Base-by-base conservation (phyloP, 495 filamentous ascomycete genomes). In the Penicillium taxi region DNA sequence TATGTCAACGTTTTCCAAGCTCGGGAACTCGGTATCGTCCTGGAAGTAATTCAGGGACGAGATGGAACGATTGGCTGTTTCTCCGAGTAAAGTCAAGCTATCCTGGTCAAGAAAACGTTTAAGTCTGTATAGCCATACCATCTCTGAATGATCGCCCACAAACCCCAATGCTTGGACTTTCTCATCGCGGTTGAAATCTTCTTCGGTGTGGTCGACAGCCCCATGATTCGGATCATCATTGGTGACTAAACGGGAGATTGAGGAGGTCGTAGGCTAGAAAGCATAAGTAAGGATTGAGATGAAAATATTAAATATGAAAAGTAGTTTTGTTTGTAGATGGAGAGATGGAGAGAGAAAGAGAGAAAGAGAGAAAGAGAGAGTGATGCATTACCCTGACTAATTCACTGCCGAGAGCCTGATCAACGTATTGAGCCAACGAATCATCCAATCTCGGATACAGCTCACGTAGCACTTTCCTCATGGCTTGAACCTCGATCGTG, bases 71-170 rank as follows among this genome's bases (percentile, higher is more conserved):
- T 56, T 49, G 24, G 37, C 19, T 3, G 14, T 31, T 18, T 62
- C 52, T 36, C 32, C 43, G 19, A 35, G 17, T 22, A 43, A 18
- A 18, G 31, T 44, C 1, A 35, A 32, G 18, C 14, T 41, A 11
- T 44, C 46, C 17, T 53, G 46, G n/a, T 62, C 58, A 13, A 69
- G 53, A 7, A 56, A 47, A 29, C 56, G 55, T 44, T 65, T 61
- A 31, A 69, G 49, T 48, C 62, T 55, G 52, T 74, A 72, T 23
- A 81, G 57, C 79, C 79, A 82, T 29, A 64, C 61, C 14, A 79
- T 59, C 35, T 78, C 76, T 3, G 77, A 81, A 32, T 72, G 75
- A 41, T 77, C 78, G 19, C 79, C 79, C 28, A 81, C 58, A 49
- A 74, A 81, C 0, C 79, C 79, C 31, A 69, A 74, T 0, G 67